Base-by-base conservation (phyloP, 768 basidiomycete species). In the Gautieria morchelliformis region DNA sequence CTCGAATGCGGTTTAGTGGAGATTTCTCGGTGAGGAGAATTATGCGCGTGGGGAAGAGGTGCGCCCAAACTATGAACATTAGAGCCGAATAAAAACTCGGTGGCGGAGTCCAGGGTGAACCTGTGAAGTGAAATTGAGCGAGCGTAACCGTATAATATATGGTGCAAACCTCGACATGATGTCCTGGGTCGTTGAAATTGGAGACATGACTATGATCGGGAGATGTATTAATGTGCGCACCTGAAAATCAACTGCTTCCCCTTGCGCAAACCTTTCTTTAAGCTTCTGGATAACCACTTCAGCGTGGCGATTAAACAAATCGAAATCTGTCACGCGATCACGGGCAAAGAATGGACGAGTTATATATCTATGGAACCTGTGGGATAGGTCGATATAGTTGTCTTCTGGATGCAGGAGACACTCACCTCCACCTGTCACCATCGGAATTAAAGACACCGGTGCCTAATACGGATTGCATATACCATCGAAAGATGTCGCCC, bases 81-180 rank as follows among this genome's bases (percentile, higher is more conserved):
- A 52, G 70, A 70, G 3, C 83, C 83, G 54, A 85, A 84, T 37
- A 87, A 74, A 63, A 84, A 84, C 56, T 84, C 82, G 0, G 82
- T 79, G 1, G 83, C 82, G 2, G 81, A 75, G 68, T 87, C 85
- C 22, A 86, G 75, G 0, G 84, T 84, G 64, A 84, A 85, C 2
- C 82, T 75, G 3, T 74, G 75, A 64, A 83, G 35, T 11, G 53
- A 77, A 3, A 82, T 68, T 62, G 83, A 83, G 77, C 81, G 10
- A 53, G 24, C 19, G 52, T 32, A 24, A 24, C 37, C 40, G 22
- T 47, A 7, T 40, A 30, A 17, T 42, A 44, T 19, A 35, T 14
- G 3, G 15, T 52, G 52, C 40, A 52, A 44, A 37, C 15, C 56
- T 57, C 33, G 41, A 15, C 45, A 56, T 56, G 17, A 56, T 41